A percentile compares a stretch with the other conserved stretches of the same genome.
These are phyloP conservation scores for Polytrichum formosum DNA, from an alignment of 225 moss, liverwort and hornwort species.

Conservation along the genomic window DNA sequence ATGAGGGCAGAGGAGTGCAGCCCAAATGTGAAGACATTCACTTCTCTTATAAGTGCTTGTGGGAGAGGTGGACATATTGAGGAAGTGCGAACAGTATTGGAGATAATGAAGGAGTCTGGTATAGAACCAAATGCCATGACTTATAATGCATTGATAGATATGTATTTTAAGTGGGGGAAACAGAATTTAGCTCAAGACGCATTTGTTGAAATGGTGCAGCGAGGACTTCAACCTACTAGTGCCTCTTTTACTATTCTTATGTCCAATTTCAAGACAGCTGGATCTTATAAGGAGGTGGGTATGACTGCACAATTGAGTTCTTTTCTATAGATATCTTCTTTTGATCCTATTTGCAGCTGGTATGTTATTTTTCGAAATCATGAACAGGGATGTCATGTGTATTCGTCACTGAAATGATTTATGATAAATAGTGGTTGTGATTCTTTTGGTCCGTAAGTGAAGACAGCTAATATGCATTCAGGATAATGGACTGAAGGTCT, in stretches of 20 bases:
- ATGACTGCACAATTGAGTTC: background rate
- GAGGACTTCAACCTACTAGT: constrained; percentile 75
- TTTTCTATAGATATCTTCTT: background rate
- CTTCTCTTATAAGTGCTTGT: constrained; percentile 80
- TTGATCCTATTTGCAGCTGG: background rate
- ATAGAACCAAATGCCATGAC: constrained; percentile 79
- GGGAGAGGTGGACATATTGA: constrained; percentile 64
- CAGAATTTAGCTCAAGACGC: constrained; percentile 55
- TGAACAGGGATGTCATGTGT: background rate
- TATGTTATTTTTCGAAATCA: background rate
- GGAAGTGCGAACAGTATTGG: constrained; percentile 82
- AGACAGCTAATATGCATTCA: too few relatives aligned
- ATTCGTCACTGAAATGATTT: background rate
- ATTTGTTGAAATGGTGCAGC: constrained; percentile 68
- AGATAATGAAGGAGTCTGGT: constrained; percentile 69
- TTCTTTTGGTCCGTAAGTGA: too few relatives aligned
- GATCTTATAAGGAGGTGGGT: constrained; percentile 78
- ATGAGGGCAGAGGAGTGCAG: constrained; percentile 74
- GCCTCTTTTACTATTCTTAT: constrained; percentile 75
- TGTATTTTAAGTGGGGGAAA: constrained; percentile 73
- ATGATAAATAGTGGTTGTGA: too few relatives aligned
- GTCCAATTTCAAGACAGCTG: constrained; percentile 82
- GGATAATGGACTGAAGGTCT: too few relatives aligned
- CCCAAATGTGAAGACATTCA: constrained; percentile 85
- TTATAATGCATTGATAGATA: constrained; percentile 84